Evolutionary conservation across 208 protist species (phyloP), one percentile per base, ranked within the genome.

Genomic region (Leishmania aethiopica): DNA sequence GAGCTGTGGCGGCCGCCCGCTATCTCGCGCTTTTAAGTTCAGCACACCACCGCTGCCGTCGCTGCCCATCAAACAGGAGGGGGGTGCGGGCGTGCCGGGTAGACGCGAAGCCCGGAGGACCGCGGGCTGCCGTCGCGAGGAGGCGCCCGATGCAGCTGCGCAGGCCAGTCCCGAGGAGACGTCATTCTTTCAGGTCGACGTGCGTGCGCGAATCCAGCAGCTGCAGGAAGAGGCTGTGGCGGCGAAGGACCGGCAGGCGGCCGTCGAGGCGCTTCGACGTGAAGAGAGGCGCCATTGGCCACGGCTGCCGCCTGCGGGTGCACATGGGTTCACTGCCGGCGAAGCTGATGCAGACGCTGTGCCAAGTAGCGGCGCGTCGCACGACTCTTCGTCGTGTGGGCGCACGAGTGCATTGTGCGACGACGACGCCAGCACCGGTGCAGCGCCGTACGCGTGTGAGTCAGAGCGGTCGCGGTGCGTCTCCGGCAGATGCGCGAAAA

Each of bases 171-270:
- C 49, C 19, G 6, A n/a, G 25, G 49, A 60, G 17, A 13, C 47
- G 42, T 91, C 87, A 2, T 95, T 96, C 40, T 96, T 95, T 80
- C 76, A 86, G n/a, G 91, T 95, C 0, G 86, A 94, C 78, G 87
- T 93, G 51, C 79, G 25, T 8, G 71, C n/a, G 40, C 72, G 78
- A 35, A 83, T 86, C 49, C 77, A 67, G 8, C 55, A 84, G 80
- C 77, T 84, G 66, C 57, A 69, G 57, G 59, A 70, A 4, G 77
- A 82, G 74, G 51, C 69, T 0, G 73, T 75, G 2, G 4, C 6
- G 28, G 67, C 55, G 7, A 82, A 22, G 62, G 35, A 80, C 28
- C 25, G n/a, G 15, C 35, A 53, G 22, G 71, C 80, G 13, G 77
- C 67, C 1, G 47, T 75, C 6, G 66, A 74, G 19, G 78, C 62